Evolutionary conservation across 768 basidiomycete genomes (phyloP), one percentile per base, ranked within the genome.

Genomic region (Austroboletus festivus): DNA sequence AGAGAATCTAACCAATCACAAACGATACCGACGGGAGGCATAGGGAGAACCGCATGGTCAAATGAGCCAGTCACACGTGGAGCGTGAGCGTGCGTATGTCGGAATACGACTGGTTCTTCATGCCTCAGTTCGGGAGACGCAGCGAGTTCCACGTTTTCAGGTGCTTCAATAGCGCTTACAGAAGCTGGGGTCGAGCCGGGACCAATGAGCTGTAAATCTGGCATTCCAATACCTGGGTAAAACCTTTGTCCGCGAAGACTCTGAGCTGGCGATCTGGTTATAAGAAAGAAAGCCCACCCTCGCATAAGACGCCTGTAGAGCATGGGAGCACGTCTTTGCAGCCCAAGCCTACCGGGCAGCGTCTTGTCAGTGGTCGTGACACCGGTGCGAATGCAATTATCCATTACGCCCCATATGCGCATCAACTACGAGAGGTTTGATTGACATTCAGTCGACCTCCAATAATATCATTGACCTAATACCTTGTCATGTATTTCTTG

Each of bases 401-500:
- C 92, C 94, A 96, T 96, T 5, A 93, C 90, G 46, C 72, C 61
- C 93, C 93, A 95, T 40, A 94, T 92, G 22, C 80, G 79, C 76
- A 82, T 79, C 55, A 90, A 76, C 72, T 71, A 42, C 19, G 39
- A 50, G 46, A 40, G 13, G 33, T 19, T 9, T 19, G 10, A 28
- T 47, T 11, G 20, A 38, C 18, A 34, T 46, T 21, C 12, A 10
- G 22, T 42, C 16, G 3, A 42, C 38, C 9, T 19, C 20, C 12
- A 22, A 16, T 20, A 30, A 28, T 45, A 20, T 26, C n/a, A 23
- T 50, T 43, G 38, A 22, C 42, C 5, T 13, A 19, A 34, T 54
- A 84, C 87, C 75, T 91, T 91, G 40, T 75, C 67, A 52, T 83
- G 78, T 50, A 93, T 86, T 9, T 90, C 84, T 19, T 80, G 80